Evolutionary conservation across 192 early-diverging fungal genomes (phyloP), one percentile per base, ranked within the genome.

Genomic region (Bifiguratus adelaidae): DNA sequence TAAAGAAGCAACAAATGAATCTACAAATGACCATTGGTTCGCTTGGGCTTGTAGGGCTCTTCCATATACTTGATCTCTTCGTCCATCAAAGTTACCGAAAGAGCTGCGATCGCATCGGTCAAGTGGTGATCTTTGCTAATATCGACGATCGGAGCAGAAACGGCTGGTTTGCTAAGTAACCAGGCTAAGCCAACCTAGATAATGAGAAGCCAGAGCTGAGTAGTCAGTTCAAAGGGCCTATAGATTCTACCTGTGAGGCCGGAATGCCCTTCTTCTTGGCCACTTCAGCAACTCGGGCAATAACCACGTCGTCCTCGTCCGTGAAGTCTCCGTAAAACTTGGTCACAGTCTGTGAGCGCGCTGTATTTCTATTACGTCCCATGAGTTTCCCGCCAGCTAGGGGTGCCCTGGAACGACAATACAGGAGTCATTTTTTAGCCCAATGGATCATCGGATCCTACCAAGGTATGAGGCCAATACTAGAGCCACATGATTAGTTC

Each of bases 311-410:
- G 9, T 60, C 58, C 13, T 37, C 12, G 3, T 21, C 20, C 6
- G 15, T 49, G 0, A 36, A 22, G 21, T 37, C 32, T 1, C 13
- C 29, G 4, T 46, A 29, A 24, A n/a, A 11, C 7, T 43, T 38
- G 8, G 0, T 36, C n/a, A n/a, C n/a, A n/a, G n/a, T n/a, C n/a
- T n/a, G n/a, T 7, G 22, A 22, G 7, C 37, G 5, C 24, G 18
- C 20, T 12, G 53, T 56, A 12, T 38, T 45, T 36, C 60, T 30
- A 24, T 47, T 42, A 25, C 49, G 48, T 23, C 44, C 48, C 12
- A 49, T 37, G 18, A 65, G 35, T 6, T 29, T 22, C 25, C 63
- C 58, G 18, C 60, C 40, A n/a, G 63, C 63, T 4, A 65, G 23
- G 5, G 63, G 50, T 7, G 50, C 36, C 52, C 58, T 60, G 18